Base-by-base conservation (phyloP, 805 yeast species). In the Kodamaea neixiangensis region DNA sequence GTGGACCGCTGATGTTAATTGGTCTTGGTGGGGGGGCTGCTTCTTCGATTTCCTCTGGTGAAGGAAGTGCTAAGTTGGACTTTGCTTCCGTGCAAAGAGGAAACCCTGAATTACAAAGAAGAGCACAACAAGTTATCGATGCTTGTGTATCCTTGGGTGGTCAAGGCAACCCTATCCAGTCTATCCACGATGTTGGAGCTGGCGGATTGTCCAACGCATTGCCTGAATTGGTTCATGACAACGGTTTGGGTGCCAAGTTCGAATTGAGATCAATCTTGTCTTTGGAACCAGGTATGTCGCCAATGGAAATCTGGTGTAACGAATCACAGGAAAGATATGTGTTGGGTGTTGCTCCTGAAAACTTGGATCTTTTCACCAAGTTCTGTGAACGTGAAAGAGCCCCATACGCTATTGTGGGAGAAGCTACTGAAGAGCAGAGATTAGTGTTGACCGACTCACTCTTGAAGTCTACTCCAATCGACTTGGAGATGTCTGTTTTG, bases 1-100 rank as follows among this genome's bases (percentile, higher is more conserved):
- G 99, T 67, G 99, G 99, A 53, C 97, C 92, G 62, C 89, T 90
- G 17, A 93, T 94, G 98, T 81, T 94, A 62, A 94, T 94, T 71
- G 99, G 99, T 64, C 80, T 94, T 52, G 99, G 99, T 66, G 99
- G 99, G 64, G 99, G 99, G 73, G 99, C 99, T 39, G 99, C 99
- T 5, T 94, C 99, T 2, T 89, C 97, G 11, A 83, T 92, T 46
- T 83, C 96, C n/a, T 88, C 97, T 19, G 97, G 97, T 61, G 97
- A 89, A 68, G 97, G 94, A 47, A 88, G 96, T 38, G 98, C 96
- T 25, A 96, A 86, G 58, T 81, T 94, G 63, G 99, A 94, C 77
- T 94, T 91, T 73, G 99, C 99, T 10, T 92, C 98, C 15, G 99
- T 94, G 38, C 99, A 94, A 77, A 86, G 99, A 77, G 99, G 98